Evolutionary conservation across 768 basidiomycete species (phyloP), one percentile per base, ranked within the genome.

Genomic region (Tulasnella calospora): DNA sequence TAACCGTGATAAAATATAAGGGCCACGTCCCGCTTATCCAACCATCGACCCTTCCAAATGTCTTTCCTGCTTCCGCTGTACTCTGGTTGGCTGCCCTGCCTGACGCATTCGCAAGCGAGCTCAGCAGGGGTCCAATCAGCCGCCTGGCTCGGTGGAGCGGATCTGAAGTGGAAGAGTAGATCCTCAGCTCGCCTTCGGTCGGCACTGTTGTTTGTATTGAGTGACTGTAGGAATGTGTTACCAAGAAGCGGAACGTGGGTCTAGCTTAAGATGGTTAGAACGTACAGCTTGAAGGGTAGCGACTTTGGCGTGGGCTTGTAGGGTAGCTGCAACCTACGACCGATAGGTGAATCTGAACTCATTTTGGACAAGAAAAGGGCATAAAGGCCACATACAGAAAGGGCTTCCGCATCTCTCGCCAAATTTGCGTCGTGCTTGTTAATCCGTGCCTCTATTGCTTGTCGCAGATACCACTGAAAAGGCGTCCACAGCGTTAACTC

Each of bases 11-110:
- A 46, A 13, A 78, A 36, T 38, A 72, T 78, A 1, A 78, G 35
- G 3, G 69, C 77, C 23, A 78, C 77, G 12, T 47, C 30, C 23
- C 8, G 27, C 70, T 78, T 72, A 35, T 57, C 77, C 15, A 78
- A 38, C 69, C 71, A 78, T 30, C 41, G 27, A 6, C 77, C 77
- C 35, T 78, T 72, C 69, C 71, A 78, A 13, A 71, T 69, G 15
- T 78, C 77, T 41, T 72, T 72, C 23, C 23, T 30, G 2, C 10
- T 27, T 8, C 75, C 75, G 38, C 47, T 36, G 21, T 36, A 55
- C 38, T 40, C 71, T 33, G 71, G 33, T n/a, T 23, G 38, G 12
- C 1, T 67, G 61, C 61, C 30, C 12, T 41, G 71, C 17, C 44
- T 4, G 44, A 72, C 36, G 71, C 71, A 72, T 27, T 72, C 71